A percentile compares a stretch with the other conserved stretches of the same genome.
These are phyloP conservation scores for Jimgerdemannia flammicorona DNA, from an alignment of 192 early-diverging fungal genomes.

Conservation along the genomic window DNA sequence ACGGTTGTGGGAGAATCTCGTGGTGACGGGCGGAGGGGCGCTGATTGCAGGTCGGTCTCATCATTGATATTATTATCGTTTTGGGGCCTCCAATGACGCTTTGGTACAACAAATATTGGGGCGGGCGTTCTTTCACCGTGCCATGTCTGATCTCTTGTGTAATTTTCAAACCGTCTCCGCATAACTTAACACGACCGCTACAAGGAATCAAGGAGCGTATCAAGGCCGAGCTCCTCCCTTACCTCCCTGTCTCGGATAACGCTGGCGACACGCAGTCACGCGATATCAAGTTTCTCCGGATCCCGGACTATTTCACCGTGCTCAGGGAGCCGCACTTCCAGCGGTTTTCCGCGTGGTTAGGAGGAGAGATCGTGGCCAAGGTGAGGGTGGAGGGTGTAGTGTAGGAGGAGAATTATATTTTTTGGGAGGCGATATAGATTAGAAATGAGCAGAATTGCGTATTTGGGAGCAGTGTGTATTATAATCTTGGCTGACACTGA, in stretches of 20 bases:
- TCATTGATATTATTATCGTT: too few species aligned
- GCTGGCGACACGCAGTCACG: slow-evolving; percentile 82
- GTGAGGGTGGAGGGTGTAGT: slow-evolving; percentile 32
- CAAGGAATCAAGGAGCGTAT: slow-evolving; percentile 66
- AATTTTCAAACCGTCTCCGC: not conserved
- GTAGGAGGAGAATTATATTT: too few species aligned
- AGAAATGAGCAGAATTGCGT: too few species aligned
- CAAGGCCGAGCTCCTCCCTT: slow-evolving; percentile 56
- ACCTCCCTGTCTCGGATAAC: slow-evolving; percentile 77
- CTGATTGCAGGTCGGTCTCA: slow-evolving; percentile 27
- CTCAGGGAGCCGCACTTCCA: slow-evolving; percentile 66
- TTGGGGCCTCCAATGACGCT: too few species aligned
- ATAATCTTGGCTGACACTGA: too few species aligned
- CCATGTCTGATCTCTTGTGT: not conserved
- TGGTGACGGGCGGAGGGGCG: slow-evolving; percentile 80
- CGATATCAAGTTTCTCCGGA: slow-evolving; percentile 70
- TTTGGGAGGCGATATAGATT: too few species aligned
- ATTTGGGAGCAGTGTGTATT: too few species aligned
- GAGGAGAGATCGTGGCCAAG: slow-evolving; percentile 86
- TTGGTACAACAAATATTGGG: too few species aligned
- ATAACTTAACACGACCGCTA: not conserved
- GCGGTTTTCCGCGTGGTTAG: slow-evolving; percentile 67
- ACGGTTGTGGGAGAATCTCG: slow-evolving; percentile 80
- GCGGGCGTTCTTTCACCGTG: not conserved
- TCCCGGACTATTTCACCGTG: slow-evolving; percentile 87